A percentile compares a stretch with the other conserved stretches of the same genome.
Evolutionary conservation across 768 basidiomycete species (phyloP).

Genomic region (Amanita fuliginea): DNA sequence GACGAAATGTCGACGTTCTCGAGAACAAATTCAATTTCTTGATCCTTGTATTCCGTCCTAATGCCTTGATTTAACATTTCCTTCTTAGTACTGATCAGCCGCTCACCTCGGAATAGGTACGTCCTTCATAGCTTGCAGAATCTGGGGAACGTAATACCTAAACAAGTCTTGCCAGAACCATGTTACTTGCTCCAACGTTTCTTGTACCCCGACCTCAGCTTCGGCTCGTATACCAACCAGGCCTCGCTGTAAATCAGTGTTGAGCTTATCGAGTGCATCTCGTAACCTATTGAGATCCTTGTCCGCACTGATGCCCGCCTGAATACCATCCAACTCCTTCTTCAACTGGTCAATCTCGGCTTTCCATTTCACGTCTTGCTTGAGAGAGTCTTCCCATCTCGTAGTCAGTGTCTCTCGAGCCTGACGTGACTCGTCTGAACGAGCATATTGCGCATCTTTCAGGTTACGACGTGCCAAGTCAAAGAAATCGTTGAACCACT

Average conservation of each 20-base stretch:
- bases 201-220: conserved; percentile 33
- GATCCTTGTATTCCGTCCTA: conserved; percentile 64
- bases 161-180: conserved; percentile 81
- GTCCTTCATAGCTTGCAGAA: conserved; percentile 40
- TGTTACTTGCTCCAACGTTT: conserved; percentile 46
- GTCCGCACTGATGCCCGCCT: conserved; percentile 35
- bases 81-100: not conserved
- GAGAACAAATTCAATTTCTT: conserved; percentile 60
- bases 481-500: conserved; percentile 47
- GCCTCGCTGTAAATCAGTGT: conserved; percentile 34
- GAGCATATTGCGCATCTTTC: conserved; percentile 38
- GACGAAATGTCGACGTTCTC: conserved; percentile 66
- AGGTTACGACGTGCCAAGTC: conserved; percentile 32
- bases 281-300: conserved; percentile 35
- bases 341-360: conserved; percentile 34
- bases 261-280: conserved; percentile 37
- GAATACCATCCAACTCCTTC: conserved; percentile 31
- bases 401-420: conserved; percentile 32
- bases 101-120: conserved; percentile 60
- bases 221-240: conserved; percentile 23
- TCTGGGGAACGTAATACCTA: conserved; percentile 64
- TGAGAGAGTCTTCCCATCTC: conserved; percentile 40
- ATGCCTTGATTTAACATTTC: not conserved
- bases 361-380: conserved; percentile 44
- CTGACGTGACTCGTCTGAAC: conserved; percentile 33